Base-by-base conservation (phyloP, 2,329 filamentous ascomycete genomes). In the Lachnum nothofagi region DNA sequence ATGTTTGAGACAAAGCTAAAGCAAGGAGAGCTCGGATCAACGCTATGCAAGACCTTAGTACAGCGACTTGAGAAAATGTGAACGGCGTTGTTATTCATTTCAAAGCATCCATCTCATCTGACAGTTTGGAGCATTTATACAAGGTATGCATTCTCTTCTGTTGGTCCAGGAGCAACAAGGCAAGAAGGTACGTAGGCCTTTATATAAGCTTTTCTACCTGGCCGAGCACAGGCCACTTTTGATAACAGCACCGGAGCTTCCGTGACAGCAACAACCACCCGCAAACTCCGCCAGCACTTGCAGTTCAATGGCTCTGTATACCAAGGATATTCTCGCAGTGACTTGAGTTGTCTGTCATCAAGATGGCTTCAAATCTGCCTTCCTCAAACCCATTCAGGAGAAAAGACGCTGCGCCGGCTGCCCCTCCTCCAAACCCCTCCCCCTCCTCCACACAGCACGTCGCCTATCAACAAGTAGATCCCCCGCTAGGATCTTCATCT, bases 331-430 rank as follows among this genome's bases (percentile, higher is more conserved):
- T 34, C 46, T 49, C 9, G 43, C 29, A 49, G 46, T 49, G 42
- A 29, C 51, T 41, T 48, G 50, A 50, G 31, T 46, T 52, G 49
- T 52, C 16, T 10, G 9, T 46, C 42, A 25, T 22, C 55, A 60
- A 33, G n/a, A 65, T 64, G 60, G 52, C 63, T 49, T 53, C 57
- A 40, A 56, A 60, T 23, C 57, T 58, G 41, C 47, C 57, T 10
- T 64, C 63, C 20, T 66, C 64, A 35, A 66, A 66, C 51, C 64
- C 64, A 34, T 66, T 66, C 46, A 55, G 63, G 22, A 60, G 62
- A 57, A 65, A 61, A 60, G 52, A 35, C 27, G 42, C 56, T 40
- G 31, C 38, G 14, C 17, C 52, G 25, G 34, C 41, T 39, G 42
- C 43, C 31, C 39, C 50, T 47, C 42, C 56, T 40, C 40, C 55